Percentiles rank a stretch among this genome's conserved stretches.
Evolutionary conservation across 2,329 filamentous ascomycete species (phyloP).

Genomic region (Scolecobasidium constrictum): DNA sequence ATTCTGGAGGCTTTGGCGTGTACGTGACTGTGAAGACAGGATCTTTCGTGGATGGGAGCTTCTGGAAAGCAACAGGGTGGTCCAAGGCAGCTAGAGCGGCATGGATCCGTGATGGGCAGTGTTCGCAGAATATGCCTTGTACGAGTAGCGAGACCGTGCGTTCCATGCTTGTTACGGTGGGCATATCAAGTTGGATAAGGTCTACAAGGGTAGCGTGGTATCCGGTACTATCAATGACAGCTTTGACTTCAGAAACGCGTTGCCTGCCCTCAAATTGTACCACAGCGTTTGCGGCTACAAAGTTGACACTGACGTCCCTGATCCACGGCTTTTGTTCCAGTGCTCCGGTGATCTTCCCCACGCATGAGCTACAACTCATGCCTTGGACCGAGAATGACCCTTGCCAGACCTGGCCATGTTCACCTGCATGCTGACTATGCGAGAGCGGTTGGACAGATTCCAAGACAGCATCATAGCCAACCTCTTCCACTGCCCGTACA

Average conservation of each 20-base stretch:
- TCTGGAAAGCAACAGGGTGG: slow-evolving; percentile 39
- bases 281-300: slow-evolving; percentile 39
- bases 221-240: slow-evolving; percentile 38
- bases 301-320: slow-evolving; percentile 36
- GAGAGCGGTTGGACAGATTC: slow-evolving; percentile 12
- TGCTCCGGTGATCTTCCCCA: slow-evolving; percentile 36
- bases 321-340: slow-evolving; percentile 37
- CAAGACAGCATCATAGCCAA: slow-evolving; percentile 16
- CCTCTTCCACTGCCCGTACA: slow-evolving; percentile 14
- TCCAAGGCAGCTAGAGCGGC: slow-evolving; percentile 41
- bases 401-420: slow-evolving; percentile 14
- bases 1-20: slow-evolving; percentile 50
- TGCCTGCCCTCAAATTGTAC: slow-evolving; percentile 38
- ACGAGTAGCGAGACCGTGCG: slow-evolving; percentile 25
- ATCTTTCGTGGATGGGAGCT: slow-evolving; percentile 47
- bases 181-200: slow-evolving; percentile 13
- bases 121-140: slow-evolving; percentile 35
- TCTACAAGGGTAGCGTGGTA: slow-evolving; percentile 29
- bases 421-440: background rate
- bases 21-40: slow-evolving; percentile 66
- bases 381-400: slow-evolving; percentile 42
- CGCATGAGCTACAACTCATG: slow-evolving; percentile 49
- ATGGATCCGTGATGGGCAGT: slow-evolving; percentile 39
- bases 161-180: slow-evolving; percentile 11
- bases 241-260: slow-evolving; percentile 33